A percentile compares a stretch with the other conserved stretches of the same genome.
phyloP scores from a whole-genome alignment of 805 yeast species.

The Saccharomyces mikatae region DNA sequence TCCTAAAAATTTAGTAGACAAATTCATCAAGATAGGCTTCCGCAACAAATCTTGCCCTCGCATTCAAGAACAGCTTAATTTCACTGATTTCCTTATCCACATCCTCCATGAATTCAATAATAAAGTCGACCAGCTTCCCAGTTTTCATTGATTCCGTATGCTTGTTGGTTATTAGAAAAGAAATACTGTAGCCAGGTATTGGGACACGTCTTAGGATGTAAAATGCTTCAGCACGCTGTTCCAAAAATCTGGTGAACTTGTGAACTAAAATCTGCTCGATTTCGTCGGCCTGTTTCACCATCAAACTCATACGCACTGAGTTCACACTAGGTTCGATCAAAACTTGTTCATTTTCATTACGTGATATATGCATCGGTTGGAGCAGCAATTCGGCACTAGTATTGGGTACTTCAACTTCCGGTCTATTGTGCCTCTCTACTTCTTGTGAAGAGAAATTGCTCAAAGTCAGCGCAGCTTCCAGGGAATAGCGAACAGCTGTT shows the following conservation, averaged over 20 bases:
- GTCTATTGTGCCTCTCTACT: slow-evolving; percentile 94
- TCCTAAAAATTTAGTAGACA: slow-evolving; percentile 37
- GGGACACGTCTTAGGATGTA: slow-evolving; percentile 87
- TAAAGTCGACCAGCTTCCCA: slow-evolving; percentile 90
- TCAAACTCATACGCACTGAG: slow-evolving; percentile 82
- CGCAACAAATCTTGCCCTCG: slow-evolving; percentile 95
- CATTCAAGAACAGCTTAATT: slow-evolving; percentile 92
- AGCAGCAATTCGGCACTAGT: slow-evolving; percentile 77
- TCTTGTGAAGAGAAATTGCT: slow-evolving; percentile 92
- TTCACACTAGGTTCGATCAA: slow-evolving; percentile 91
- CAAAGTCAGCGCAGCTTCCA: slow-evolving; percentile 87
- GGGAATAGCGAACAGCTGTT: slow-evolving; percentile 84
- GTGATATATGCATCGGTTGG: slow-evolving; percentile 81
- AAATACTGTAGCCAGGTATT: slow-evolving; percentile 83
- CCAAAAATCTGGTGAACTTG: slow-evolving; percentile 86
- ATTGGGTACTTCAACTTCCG: slow-evolving; percentile 80
- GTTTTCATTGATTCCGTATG: slow-evolving; percentile 95
- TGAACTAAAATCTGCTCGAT: slow-evolving; percentile 91
- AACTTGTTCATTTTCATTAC: slow-evolving; percentile 90
- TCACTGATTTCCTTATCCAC: slow-evolving; percentile 98
- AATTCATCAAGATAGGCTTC: slow-evolving; percentile 90
- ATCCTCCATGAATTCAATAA: slow-evolving; percentile 97
- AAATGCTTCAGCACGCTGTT: slow-evolving; percentile 93
- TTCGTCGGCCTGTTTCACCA: slow-evolving; percentile 95
- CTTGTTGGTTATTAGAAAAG: slow-evolving; percentile 85